Evolutionary conservation across 1,139 yeast species (phyloP), one percentile per base, ranked within the genome.

Genomic region (Yamadazyma diddensiae): DNA sequence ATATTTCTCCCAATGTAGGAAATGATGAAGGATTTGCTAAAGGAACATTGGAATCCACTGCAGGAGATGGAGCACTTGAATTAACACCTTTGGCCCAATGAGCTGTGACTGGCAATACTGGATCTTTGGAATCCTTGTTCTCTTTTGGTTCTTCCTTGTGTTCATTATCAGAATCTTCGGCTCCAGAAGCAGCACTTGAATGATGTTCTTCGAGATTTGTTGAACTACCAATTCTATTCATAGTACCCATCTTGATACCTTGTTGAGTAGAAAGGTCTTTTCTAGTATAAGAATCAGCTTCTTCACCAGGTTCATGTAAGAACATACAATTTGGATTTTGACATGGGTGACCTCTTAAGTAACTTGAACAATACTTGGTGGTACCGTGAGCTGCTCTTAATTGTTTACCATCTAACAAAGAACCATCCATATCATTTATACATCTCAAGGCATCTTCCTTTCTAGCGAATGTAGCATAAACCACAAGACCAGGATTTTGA

Each of bases 301-400:
- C 98, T 64, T 94, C 99, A 39, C 99, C 98, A 3, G 98, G 98
- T 59, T 94, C 98, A 57, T 94, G 99, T 50, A 94, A 71, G 53
- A 92, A 94, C 98, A 94, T 94, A 71, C 99, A 94, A 55, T 88
- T 88, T 40, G 98, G 98, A 59, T 94, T 94, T 39, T 96, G 98
- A 62, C 99, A 94, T 14, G 94, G 82, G 56, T 87, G 95, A 24
- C 97, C 97, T 44, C 97, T 76, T 44, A 94, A 69, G 55, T 94
- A 94, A 2, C 95, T 83, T 11, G 96, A 87, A 59, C 99, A 94
- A 63, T 94, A 94, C 60, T 94, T 94, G 10, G 99, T 94, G 3
- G 98, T 94, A 52, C 99, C 99, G 58, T 90, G 95, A 0, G 98
- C 97, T 11, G 98, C 98, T 39, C 94, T 71, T 41, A 83, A 70